phyloP scores from a whole-genome alignment of 805 yeast genomes.

The Hanseniaspora osmophila region DNA sequence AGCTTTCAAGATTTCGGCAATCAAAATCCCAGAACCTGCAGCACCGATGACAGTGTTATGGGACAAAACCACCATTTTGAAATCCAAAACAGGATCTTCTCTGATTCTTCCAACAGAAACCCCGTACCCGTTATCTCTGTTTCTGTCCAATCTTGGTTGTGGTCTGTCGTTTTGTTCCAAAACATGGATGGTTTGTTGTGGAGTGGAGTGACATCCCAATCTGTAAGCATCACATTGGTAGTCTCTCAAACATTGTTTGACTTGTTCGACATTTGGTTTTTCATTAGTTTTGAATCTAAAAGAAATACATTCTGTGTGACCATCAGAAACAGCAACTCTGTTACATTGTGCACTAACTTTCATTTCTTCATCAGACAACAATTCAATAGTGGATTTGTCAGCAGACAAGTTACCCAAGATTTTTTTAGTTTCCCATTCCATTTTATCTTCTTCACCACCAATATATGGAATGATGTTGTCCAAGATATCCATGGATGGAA shows the following conservation, averaged over 20 bases:
- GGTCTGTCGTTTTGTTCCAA: constrained; percentile 88
- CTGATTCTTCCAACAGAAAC: constrained; percentile 91
- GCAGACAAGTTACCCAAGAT: constrained; percentile 56
- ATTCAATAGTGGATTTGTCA: constrained; percentile 39
- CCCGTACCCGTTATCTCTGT: constrained; percentile 86
- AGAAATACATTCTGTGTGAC: constrained; percentile 92
- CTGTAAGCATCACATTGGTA: constrained; percentile 73
- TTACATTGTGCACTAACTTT: constrained; percentile 92
- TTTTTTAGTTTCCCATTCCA: constrained; percentile 96
- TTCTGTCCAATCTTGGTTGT: constrained; percentile 93
- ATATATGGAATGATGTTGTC: constrained; percentile 93
- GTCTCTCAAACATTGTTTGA: constrained; percentile 53
- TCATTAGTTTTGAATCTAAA: constrained; percentile 69
- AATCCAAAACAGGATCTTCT: constrained; percentile 84
- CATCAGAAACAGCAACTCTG: constrained; percentile 93
- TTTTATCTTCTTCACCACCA: constrained; percentile 94
- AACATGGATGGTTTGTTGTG: constrained; percentile 81
- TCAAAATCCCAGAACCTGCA: constrained; percentile 94
- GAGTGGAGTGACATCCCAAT: constrained; percentile 82
- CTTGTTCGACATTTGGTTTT: constrained; percentile 61
- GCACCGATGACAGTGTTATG: constrained; percentile 98
- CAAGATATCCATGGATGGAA: constrained; percentile 83
- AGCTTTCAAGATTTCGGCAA: constrained; percentile 78
- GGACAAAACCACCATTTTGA: constrained; percentile 92
- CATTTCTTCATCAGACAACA: constrained; percentile 53